Evolutionary conservation across 2,329 filamentous ascomycete species (phyloP).

Genomic region (Ascochyta rabiei): DNA sequence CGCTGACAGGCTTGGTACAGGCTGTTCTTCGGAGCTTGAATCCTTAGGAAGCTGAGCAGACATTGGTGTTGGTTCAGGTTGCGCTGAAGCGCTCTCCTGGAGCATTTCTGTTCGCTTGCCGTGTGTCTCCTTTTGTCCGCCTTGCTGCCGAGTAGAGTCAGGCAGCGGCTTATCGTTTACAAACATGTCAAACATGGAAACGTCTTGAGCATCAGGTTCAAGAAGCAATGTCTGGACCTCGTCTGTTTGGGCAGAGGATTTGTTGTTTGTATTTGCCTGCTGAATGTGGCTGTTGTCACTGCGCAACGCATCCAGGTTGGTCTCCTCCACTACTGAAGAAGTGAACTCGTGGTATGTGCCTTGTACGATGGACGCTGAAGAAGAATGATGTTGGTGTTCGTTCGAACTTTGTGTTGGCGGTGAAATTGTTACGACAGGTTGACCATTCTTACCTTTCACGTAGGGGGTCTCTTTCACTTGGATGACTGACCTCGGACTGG

Average conservation of each 20-base stretch:
- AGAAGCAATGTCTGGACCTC: background rate
- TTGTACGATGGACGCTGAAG: constrained; percentile 34
- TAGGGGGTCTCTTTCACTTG: constrained; percentile 43
- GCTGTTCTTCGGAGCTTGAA: constrained; percentile 15
- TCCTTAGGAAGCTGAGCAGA: constrained; percentile 20
- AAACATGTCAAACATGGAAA: background rate
- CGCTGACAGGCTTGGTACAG: background rate
- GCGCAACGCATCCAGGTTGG: background rate
- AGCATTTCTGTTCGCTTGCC: background rate
- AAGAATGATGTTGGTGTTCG: constrained; percentile 22
- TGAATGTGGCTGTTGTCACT: background rate
- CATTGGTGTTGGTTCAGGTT: constrained; percentile 16
- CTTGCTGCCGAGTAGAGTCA: background rate
- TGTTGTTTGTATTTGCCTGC: background rate
- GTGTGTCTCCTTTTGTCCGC: background rate
- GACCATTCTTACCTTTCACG: constrained; percentile 22
- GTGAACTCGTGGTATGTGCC: constrained; percentile 29
- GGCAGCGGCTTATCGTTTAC: background rate
- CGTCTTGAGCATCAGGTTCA: background rate
- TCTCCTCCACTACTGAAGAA: constrained; percentile 7
- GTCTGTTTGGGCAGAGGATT: background rate
- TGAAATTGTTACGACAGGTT: background rate
- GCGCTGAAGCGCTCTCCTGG: background rate
- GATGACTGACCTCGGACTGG: constrained; percentile 18
- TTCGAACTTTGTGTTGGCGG: constrained; percentile 20